These are phyloP conservation scores for Barnettozyma californica DNA, from an alignment of 805 yeast genomes.

Conservation along the genomic window DNA sequence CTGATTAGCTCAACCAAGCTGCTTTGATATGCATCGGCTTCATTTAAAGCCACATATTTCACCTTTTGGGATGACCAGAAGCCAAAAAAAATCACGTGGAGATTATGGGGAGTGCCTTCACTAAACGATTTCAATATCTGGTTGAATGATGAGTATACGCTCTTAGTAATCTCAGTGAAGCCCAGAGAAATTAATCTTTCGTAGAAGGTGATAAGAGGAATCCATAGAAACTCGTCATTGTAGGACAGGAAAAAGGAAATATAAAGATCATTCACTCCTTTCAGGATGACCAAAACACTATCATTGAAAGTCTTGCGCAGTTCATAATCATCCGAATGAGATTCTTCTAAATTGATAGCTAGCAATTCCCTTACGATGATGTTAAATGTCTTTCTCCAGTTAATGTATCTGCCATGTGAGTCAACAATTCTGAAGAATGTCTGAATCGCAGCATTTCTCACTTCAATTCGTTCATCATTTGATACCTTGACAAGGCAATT, in stretches of 20 bases:
- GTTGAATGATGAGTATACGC: conserved; percentile 49
- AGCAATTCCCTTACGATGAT: conserved; percentile 58
- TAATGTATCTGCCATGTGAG: conserved; percentile 54
- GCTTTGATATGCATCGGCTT: conserved; percentile 46
- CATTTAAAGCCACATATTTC: conserved; percentile 36
- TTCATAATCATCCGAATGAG: conserved; percentile 24
- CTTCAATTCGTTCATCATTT: conserved; percentile 65
- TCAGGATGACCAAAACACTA: conserved; percentile 53
- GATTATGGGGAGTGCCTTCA: conserved; percentile 25
- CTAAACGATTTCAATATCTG: conserved; percentile 38
- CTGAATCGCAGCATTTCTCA: conserved; percentile 84
- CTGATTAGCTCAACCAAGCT: conserved; percentile 50
- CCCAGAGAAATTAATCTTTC: conserved; percentile 34
- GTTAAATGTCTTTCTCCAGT: conserved; percentile 65
- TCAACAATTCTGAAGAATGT: conserved; percentile 81
- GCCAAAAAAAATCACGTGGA: conserved; percentile 37
- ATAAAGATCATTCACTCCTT: conserved; percentile 63
- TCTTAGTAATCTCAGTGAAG: conserved; percentile 48
- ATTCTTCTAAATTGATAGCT: conserved; percentile 10
- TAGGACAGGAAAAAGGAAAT: conserved; percentile 43
- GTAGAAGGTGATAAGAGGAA: conserved; percentile 46
- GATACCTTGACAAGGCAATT: conserved; percentile 59
- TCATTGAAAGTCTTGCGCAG: conserved; percentile 47
- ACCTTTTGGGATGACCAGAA: conserved; percentile 47
- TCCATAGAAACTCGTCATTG: conserved; percentile 43